Evolutionary conservation across 2,329 filamentous ascomycete species (phyloP), one percentile per base, ranked within the genome.

Genomic region (Aspergillus sp.): DNA sequence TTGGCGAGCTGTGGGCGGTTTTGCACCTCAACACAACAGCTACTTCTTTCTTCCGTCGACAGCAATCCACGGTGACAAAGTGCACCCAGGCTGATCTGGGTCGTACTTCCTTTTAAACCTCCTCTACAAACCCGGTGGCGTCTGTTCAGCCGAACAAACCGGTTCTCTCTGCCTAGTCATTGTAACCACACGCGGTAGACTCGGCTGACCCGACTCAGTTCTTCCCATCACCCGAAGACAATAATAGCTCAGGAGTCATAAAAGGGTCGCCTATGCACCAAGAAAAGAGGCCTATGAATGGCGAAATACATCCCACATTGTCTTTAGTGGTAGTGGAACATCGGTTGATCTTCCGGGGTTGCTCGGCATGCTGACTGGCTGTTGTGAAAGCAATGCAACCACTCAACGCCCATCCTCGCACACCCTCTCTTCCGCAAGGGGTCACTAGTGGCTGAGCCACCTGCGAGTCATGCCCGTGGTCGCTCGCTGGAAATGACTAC

Each of bases 141-240:
- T 46, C 33, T 40, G 49, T 51, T 49, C 50, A 47, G 46, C 40
- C 43, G 47, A 47, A 14, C 19, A 50, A 46, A 50, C 35, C 16
- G 14, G 35, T 30, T 30, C 35, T 30, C 35, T 17, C 16, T n/a
- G 35, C 14, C 16, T 50, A 50, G 42, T 46, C 47, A 35, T 42
- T 55, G 49, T 41, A 55, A 57, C 55, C 55, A 55, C 55, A 57
- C 55, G 52, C 52, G 55, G 49, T 26, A 50, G 49, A 50, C 51
- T 52, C 55, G 55, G 52, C 43, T 57, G 55, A 57, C 55, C 55
- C 49, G 51, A 51, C 49, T 38, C 43, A 40, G 9, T 19, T 43
- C 30, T 11, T 36, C 38, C 41, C 20, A 47, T 38, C 17, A 22
- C 22, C 44, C 6, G 35, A n/a, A 38, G 16, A 38, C 16, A 14